These are phyloP conservation scores for Ophiobolus disseminans DNA, from an alignment of 2,329 filamentous ascomycete genomes.

Conservation along the genomic window DNA sequence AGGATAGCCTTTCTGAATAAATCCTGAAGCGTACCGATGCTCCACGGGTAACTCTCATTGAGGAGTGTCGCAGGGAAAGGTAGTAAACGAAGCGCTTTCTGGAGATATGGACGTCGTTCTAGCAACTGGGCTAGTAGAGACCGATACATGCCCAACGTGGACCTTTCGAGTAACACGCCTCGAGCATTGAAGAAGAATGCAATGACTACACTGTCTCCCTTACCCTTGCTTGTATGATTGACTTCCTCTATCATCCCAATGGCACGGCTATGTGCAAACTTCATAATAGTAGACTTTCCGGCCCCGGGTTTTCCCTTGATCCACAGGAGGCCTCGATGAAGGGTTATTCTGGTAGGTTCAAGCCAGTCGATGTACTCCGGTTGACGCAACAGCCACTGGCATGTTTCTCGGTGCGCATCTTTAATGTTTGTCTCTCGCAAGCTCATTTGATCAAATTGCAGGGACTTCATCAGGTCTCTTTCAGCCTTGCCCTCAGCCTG, in stretches of 20 bases:
- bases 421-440: constrained; percentile 48
- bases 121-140: constrained; percentile 22
- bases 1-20: constrained; percentile 13
- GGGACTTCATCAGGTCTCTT: constrained; percentile 35
- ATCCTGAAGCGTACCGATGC: not conserved
- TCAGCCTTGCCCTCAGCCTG: constrained; percentile 3
- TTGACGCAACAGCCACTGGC: constrained; percentile 51
- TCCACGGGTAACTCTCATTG: not conserved
- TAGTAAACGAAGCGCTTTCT: not conserved
- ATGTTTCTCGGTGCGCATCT: constrained; percentile 49
- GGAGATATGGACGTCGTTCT: not conserved
- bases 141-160: constrained; percentile 17
- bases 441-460: constrained; percentile 52
- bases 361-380: constrained; percentile 50
- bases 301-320: constrained; percentile 1
- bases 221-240: too few relatives aligned
- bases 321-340: constrained; percentile 43
- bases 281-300: constrained; percentile 52
- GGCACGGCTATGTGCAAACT: constrained; percentile 21
- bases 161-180: constrained; percentile 11
- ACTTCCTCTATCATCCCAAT: not conserved
- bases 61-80: not conserved
- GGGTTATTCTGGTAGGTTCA: constrained; percentile 21
- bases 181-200: constrained; percentile 27
- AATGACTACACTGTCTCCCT: not conserved